Conservation (phyloP, 768 basidiomycete species). For the Kwoniella pini region DNA sequence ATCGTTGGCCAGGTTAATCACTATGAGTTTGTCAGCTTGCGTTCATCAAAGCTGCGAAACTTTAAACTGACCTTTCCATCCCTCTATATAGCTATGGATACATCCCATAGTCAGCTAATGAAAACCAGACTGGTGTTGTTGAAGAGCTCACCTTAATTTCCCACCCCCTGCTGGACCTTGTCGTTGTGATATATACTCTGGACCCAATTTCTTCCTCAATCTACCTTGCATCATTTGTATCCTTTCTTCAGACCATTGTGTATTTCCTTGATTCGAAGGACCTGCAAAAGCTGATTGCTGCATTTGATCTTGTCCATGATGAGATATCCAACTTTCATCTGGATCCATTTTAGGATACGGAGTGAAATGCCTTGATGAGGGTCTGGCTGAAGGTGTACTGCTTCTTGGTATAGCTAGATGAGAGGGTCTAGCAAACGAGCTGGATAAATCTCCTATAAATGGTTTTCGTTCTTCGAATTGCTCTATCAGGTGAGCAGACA, state of each 20-base stretch:
- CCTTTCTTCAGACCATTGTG: constrained; percentile 66
- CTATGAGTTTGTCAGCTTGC: constrained; percentile 43
- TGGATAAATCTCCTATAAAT: constrained; percentile 4
- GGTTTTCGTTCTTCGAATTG: constrained; percentile 33
- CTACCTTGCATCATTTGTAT: constrained; percentile 76
- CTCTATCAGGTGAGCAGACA: constrained; percentile 44
- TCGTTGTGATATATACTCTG: constrained; percentile 86
- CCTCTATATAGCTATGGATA: constrained; percentile 67
- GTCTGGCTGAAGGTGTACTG: constrained; percentile 12
- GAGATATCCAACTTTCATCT: constrained; percentile 19
- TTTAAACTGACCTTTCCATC: constrained; percentile 82
- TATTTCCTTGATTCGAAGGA: constrained; percentile 55
- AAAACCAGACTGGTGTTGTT: background rate
- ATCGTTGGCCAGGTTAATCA: constrained; percentile 96
- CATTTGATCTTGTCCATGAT: constrained; percentile 12
- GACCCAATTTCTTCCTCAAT: constrained; percentile 83
- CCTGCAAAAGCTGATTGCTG: background rate
- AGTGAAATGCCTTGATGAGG: constrained; percentile 1
- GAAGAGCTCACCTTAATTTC: constrained; percentile 74
- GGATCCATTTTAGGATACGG: constrained; percentile 1
- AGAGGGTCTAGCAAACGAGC: constrained; percentile 15
- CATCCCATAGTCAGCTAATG: constrained; percentile 6
- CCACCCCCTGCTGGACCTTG: constrained; percentile 78
- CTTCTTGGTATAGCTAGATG: constrained; percentile 20
- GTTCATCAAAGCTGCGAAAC: constrained; percentile 7